Evolutionary conservation across 2,329 filamentous ascomycete genomes (phyloP), one percentile per base, ranked within the genome.

Genomic region (Paraphoma chrysanthemicola): DNA sequence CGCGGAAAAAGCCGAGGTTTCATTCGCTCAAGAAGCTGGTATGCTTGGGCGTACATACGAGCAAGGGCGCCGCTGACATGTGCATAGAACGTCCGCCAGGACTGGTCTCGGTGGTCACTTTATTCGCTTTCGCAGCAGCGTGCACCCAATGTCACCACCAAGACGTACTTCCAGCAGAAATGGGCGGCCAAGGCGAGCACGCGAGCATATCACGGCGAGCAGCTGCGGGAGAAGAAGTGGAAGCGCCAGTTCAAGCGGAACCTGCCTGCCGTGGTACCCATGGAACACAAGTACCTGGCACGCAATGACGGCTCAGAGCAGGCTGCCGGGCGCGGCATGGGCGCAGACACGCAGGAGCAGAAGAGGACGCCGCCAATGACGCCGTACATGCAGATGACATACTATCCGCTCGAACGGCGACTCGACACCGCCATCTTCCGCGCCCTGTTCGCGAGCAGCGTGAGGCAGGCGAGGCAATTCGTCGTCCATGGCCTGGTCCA

Each of bases 101-200:
- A 93, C 82, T 97, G 94, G 95, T 96, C 92, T 83, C 96, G 97
- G 82, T 93, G 92, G 84, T 97, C 96, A 75, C 85, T 99, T 62
- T 99, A 91, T 86, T 97, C 97, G 80, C 81, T 99, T 64, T 80
- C 82, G 48, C 85, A 85, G 65, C 71, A 86, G 33, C 78, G 70
- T 43, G 71, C 77, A 2, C 85, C 84, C 16, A 73, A 68, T 14
- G 49, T 57, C 28, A 48, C 48, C 2, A 48, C 54, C 3, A 65
- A 64, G 28, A 97, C 93, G 44, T 96, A 95, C 81, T 99, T 96
- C 85, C 94, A 98, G 83, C 94, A 98, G 80, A 99, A 99, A 89
- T 99, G 94, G 94, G 79, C 80, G 1, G 91, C 94, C 70, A 99
- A 99, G 80, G 88, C 93, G 18, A 77, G 88, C 63, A 87, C 92